Evolutionary conservation across 2,329 filamentous ascomycete genomes (phyloP), one percentile per base, ranked within the genome.

Genomic region (Fusarium pseudonygamai): DNA sequence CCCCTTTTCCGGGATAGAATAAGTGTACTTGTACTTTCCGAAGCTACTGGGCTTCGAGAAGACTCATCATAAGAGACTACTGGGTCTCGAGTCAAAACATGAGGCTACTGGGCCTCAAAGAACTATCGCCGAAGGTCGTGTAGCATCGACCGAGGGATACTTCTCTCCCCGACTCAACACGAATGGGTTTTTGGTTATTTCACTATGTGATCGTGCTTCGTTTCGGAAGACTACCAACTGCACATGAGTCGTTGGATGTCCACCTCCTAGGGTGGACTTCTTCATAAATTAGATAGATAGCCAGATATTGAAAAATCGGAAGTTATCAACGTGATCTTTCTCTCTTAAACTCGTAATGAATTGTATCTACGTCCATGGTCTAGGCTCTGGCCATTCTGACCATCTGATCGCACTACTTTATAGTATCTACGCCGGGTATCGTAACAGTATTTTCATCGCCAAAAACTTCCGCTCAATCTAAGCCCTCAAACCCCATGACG

Each of bases 401-500:
- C 47, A 16, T 42, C 22, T 42, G 13, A 32, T 39, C 32, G 6
- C 37, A 59, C 39, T 32, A 14, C 24, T 28, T 22, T 24, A n/a
- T 42, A 26, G n/a, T 43, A 18, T 60, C 46, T 42, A 62, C 32
- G 36, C 55, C 14, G 71, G 70, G 71, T 73, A 73, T 73, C 71
- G 53, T 53, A 72, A 72, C 53, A 72, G 64, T 26, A 16, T 26
- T 30, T 71, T 46, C 16, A 42, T 61, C 59, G 39, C 56, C 37
- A 10, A 42, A 58, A 26, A 5, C 26, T 18, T 42, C 26, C 36
- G 28, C 43, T 72, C 69, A 87, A 64, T 87, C 85, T 72, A 88
- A 65, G 13, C 83, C 85, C 18, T 85, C 83, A 67, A 88, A 87
- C 10, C 83, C 84, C 71, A 87, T 75, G n/a, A 88, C 82, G 55